Evolutionary conservation across 179 eudicot genomes (phyloP), one percentile per base, ranked within the genome.

Genomic region (Gypsophila paniculata): DNA sequence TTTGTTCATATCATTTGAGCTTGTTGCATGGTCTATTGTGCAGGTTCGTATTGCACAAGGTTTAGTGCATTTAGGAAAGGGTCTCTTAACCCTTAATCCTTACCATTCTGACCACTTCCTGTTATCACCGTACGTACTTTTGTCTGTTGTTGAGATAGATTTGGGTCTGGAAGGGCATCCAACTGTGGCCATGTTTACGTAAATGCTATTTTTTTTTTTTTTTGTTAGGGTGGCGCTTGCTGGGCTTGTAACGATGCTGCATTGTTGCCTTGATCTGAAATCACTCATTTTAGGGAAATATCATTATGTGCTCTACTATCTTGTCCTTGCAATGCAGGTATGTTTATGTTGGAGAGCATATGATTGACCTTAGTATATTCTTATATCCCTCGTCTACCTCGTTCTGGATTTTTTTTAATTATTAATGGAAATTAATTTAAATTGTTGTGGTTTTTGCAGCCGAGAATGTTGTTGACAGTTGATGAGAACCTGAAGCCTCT

Each of bases 1-100:
- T 29, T 61, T 21, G 5, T 42, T 6, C 32, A 39, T 66, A 3
- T 38, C 39, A 76, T 58, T 2, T 55, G 49, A 38, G n/a, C 18
- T 51, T 51, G 5, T 13, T 64, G 11, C n/a, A 44, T 75, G 61
- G 19, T 57, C 42, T 15, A 22, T 63, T 71, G 3, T 78, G 73
- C 89, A 93, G 98, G 97, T 91, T 48, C 93, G 97, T 70, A 93
- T 93, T 75, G 98, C 98, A 59, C 98, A 93, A 82, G 98, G 96
- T 76, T 87, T 93, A 57, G 97, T 89, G 25, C 97, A 93, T 78
- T 51, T 93, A 85, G 98, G 98, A 71, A 93, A 93, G 82, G 98
- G 98, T 42, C 77, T 93, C 68, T 68, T 93, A 80, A 91, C 97
- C 62, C 94, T 93, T 61, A 78, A 89, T 61, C 98, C 98, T 3